Evolutionary conservation across 176 grass and related monocot genomes (phyloP).

Genomic region (bread wheat (Triticum aestivum)): IWGSC_CS_RefSeq_v2.1 NC_057807.1:91892032-91892531

Average conservation of each 20-base stretch:
- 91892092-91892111: background rate
- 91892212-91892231: conserved; percentile 82
- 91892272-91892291: conserved; percentile 48
- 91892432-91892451: background rate
- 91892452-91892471: background rate
- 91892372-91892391: conserved; percentile 20
- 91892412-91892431: background rate
- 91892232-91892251: conserved; percentile 99
- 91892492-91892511: conserved; percentile 26
- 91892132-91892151: background rate
- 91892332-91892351: conserved; percentile 49
- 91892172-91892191: conserved; percentile 14
- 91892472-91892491: background rate
- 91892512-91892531: conserved; percentile 39
- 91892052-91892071: conserved; percentile 12
- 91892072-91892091: background rate
- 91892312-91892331: conserved; percentile 70
- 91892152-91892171: background rate
- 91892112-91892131: background rate
- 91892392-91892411: conserved; percentile 1
- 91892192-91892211: conserved; percentile 79
- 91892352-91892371: background rate
- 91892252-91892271: conserved; percentile 91
- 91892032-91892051: background rate
- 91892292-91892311: conserved; percentile 90